phyloP scores from a whole-genome alignment of 257 asterid species.

The Lantana camara region DNA sequence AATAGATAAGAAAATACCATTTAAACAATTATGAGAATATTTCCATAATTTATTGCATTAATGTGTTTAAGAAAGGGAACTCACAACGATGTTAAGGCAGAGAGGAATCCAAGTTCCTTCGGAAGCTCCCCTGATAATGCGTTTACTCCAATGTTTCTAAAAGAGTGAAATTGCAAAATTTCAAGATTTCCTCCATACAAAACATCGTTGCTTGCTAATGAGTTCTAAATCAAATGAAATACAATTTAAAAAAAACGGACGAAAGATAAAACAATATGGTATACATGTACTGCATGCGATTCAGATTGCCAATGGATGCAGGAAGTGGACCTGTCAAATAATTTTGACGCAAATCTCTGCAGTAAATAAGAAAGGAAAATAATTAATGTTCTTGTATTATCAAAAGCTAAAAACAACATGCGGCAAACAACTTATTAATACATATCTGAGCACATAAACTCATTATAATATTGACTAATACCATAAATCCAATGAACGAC shows the following conservation, averaged over 20 bases:
- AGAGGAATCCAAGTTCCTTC: constrained; percentile 65
- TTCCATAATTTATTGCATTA: neutral
- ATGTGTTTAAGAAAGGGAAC: too few relatives aligned
- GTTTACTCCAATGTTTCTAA: constrained; percentile 58
- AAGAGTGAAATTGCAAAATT: constrained; percentile 2
- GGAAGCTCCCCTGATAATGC: constrained; percentile 80
- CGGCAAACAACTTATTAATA: neutral
- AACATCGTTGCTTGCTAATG: too few relatives aligned
- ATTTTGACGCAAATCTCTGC: constrained; percentile 63
- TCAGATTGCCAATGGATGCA: constrained; percentile 59
- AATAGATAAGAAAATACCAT: neutral
- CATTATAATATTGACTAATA: neutral
- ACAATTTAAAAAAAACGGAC: neutral
- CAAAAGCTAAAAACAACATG: too few relatives aligned
- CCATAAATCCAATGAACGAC: too few relatives aligned
- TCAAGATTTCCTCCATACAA: neutral
- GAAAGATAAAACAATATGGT: constrained; percentile 4
- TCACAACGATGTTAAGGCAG: constrained; percentile 66
- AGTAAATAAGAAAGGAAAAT: neutral
- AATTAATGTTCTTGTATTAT: neutral
- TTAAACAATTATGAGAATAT: neutral
- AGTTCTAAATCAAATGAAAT: neutral
- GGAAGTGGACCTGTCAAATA: constrained; percentile 73
- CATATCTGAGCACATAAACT: neutral
- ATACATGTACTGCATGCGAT: constrained; percentile 70